Percentiles rank a stretch among this genome's conserved stretches.
phyloP scores from a whole-genome alignment of 129 eudicot species.

The Chrysanthemum lavandulifolium region DNA sequence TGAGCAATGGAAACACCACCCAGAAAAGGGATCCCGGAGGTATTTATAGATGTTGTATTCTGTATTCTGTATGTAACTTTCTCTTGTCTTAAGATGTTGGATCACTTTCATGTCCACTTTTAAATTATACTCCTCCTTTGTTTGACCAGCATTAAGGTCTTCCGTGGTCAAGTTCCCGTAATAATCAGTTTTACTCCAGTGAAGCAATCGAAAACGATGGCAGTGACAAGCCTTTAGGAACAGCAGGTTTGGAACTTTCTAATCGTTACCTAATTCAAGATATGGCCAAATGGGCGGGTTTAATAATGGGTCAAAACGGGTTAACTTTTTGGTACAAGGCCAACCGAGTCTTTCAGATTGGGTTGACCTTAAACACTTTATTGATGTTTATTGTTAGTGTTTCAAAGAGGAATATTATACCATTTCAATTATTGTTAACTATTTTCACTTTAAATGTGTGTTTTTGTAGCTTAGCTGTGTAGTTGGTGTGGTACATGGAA shows the following conservation, averaged over 20 bases:
- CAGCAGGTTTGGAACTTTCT: slow-evolving; percentile 45
- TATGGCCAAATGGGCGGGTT: not conserved
- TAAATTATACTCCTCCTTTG: slow-evolving; percentile 11
- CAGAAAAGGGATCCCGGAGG: slow-evolving; percentile 69
- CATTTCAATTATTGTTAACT: not conserved
- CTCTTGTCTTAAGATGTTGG: not conserved
- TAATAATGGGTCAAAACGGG: not conserved
- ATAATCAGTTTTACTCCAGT: slow-evolving; percentile 64
- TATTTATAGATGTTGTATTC: slow-evolving; percentile 17
- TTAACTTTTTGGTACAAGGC: too few species aligned
- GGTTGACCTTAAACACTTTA: not conserved
- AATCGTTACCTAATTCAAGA: not conserved
- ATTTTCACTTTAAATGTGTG: slow-evolving; percentile 13
- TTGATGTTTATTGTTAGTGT: not conserved
- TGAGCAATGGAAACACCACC: slow-evolving; percentile 77
- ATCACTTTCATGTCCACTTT: not conserved
- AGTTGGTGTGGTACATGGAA: slow-evolving; percentile 97
- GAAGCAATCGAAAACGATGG: slow-evolving; percentile 65
- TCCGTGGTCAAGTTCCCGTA: slow-evolving; percentile 72
- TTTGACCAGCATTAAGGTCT: slow-evolving; percentile 67
- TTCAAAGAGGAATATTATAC: not conserved
- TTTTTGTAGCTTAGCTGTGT: slow-evolving; percentile 68
- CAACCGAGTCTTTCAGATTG: not conserved
- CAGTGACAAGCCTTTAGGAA: slow-evolving; percentile 48
- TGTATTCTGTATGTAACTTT: not conserved